Conservation (phyloP, 192 early-diverging fungal species). For the Spizellomyces punctatus region DNA sequence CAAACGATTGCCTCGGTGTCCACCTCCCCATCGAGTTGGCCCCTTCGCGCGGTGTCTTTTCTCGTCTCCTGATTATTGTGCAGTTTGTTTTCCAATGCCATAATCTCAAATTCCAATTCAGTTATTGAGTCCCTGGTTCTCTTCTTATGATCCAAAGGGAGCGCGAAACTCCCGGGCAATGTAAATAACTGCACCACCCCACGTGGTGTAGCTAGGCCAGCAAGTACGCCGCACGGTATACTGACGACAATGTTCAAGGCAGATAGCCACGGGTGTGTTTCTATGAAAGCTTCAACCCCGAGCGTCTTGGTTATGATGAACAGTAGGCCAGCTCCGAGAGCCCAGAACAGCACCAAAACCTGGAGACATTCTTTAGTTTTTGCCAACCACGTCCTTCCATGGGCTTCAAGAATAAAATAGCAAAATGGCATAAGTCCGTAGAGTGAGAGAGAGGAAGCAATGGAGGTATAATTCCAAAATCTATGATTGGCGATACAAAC, state of each 20-base stretch:
- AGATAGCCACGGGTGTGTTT: conserved; percentile 27
- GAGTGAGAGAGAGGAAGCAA: conserved; percentile 14
- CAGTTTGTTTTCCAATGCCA: conserved; percentile 30
- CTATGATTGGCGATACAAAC: conserved; percentile 1
- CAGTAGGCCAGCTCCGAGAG: conserved; percentile 19
- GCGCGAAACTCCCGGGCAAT: neutral
- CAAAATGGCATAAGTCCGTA: conserved; percentile 34
- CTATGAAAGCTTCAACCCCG: conserved; percentile 23
- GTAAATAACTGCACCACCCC: conserved; percentile 16
- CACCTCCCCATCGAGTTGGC: neutral
- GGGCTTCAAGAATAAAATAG: conserved; percentile 32
- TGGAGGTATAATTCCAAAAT: conserved; percentile 29
- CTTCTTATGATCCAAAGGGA: conserved; percentile 23
- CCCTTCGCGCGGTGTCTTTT: no score
- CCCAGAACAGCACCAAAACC: conserved; percentile 19
- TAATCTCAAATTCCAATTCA: conserved; percentile 28
- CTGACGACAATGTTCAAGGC: conserved; percentile 33
- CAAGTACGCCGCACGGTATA: conserved; percentile 16
- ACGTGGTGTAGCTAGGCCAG: conserved; percentile 15
- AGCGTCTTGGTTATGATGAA: conserved; percentile 16
- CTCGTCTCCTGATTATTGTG: conserved; percentile 4
- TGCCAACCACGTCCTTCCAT: conserved; percentile 22
- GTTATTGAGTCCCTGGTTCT: conserved; percentile 9
- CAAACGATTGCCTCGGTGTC: conserved; percentile 21
- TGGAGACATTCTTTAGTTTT: conserved; percentile 29